Conservation (phyloP, 192 early-diverging fungal genomes). For the Linnemannia hyalina region DNA sequence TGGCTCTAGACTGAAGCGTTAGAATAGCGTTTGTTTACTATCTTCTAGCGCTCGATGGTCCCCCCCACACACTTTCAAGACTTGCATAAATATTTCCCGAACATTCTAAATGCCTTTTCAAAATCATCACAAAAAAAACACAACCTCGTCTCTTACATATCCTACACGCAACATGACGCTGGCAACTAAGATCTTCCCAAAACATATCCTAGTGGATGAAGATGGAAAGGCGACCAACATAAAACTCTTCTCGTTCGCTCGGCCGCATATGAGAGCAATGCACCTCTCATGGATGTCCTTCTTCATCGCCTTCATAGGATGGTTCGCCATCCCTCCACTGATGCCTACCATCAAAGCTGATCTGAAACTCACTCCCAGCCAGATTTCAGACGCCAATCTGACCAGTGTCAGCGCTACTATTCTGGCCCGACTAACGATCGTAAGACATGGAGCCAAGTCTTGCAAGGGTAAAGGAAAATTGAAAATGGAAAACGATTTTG, state of each 20-base stretch:
- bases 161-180: constrained; percentile 19
- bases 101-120: neutral
- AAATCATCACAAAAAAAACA: neutral
- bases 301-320: constrained; percentile 60
- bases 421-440: constrained; percentile 63
- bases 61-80: neutral
- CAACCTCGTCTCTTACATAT: neutral
- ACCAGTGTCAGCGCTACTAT: constrained; percentile 70
- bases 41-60: neutral
- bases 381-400: constrained; percentile 63
- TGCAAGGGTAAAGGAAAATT: neutral
- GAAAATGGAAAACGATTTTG: neutral
- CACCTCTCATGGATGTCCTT: constrained; percentile 59
- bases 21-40: neutral
- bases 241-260: constrained; percentile 39
- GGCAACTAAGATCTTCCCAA: constrained; percentile 29
- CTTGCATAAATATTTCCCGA: constrained; percentile 12
- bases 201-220: constrained; percentile 42
- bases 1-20: neutral
- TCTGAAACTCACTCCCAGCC: constrained; percentile 58
- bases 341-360: constrained; percentile 67
- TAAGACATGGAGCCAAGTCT: neutral
- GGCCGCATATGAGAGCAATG: constrained; percentile 57
- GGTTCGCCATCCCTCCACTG: constrained; percentile 75
- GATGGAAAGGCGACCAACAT: constrained; percentile 54